A percentile compares a stretch with the other conserved stretches of the same genome.
Evolutionary conservation across 2,329 filamentous ascomycete species (phyloP).

Genomic region (Thielaviopsis populi): DNA sequence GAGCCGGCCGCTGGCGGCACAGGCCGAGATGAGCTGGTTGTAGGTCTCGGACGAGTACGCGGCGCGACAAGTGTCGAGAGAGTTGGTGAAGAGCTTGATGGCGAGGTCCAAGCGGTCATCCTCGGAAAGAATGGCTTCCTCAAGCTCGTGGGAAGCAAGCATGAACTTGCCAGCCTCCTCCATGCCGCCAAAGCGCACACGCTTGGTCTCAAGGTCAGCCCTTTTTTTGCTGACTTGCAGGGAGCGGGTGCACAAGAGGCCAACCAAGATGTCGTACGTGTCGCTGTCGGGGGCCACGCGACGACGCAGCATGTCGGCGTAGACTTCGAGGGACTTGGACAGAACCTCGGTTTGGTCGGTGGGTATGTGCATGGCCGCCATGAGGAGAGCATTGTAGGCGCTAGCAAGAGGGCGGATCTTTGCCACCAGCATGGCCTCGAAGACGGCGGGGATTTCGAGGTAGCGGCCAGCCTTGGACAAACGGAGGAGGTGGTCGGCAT

Average conservation of each 20-base stretch:
- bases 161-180: constrained; percentile 75
- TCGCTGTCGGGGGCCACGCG: constrained; percentile 66
- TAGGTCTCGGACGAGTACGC: constrained; percentile 73
- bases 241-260: constrained; percentile 64
- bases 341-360: constrained; percentile 68
- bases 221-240: constrained; percentile 63
- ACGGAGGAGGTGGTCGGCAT: constrained; percentile 63
- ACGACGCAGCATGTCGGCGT: constrained; percentile 86
- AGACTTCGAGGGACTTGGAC: constrained; percentile 84
- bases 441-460: constrained; percentile 77
- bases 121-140: constrained; percentile 71
- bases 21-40: constrained; percentile 70
- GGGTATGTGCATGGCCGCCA: constrained; percentile 71
- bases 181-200: constrained; percentile 71
- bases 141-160: constrained; percentile 74
- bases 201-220: constrained; percentile 61
- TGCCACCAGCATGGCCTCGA: constrained; percentile 75
- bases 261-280: constrained; percentile 79
- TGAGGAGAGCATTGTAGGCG: constrained; percentile 84
- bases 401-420: constrained; percentile 65
- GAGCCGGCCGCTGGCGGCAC: constrained; percentile 64
- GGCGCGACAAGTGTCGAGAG: constrained; percentile 45
- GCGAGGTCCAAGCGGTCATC: constrained; percentile 79
- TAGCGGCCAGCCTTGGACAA: constrained; percentile 59
- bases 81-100: constrained; percentile 69